Evolutionary conservation across 129 eudicot species (phyloP).

Genomic region (Centaurea solstitialis): DNA sequence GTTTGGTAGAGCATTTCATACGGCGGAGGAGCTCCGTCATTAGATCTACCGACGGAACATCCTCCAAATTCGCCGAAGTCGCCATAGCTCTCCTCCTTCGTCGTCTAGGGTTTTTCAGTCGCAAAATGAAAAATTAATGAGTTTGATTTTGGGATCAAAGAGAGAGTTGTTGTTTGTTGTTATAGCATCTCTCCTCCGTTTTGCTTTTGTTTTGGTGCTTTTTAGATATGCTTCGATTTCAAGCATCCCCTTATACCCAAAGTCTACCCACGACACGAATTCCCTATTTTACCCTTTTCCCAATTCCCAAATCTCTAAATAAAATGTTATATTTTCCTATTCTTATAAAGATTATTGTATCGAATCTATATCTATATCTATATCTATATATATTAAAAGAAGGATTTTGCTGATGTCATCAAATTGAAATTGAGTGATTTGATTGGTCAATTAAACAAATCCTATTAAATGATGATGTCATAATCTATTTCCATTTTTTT

Average conservation of each 20-base stretch:
- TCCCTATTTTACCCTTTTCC: constrained; percentile 11
- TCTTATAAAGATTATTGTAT: too few relatives aligned
- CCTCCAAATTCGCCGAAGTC: constrained; percentile 67
- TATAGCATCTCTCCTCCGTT: not conserved
- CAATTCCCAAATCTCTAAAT: too few relatives aligned
- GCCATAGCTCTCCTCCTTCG: constrained; percentile 37
- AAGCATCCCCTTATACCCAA: constrained; percentile 9
- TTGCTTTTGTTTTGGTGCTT: not conserved
- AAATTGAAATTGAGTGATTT: too few relatives aligned
- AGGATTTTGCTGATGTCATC: too few relatives aligned
- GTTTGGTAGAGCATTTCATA: constrained; percentile 75
- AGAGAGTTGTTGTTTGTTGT: not conserved
- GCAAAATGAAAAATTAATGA: not conserved
- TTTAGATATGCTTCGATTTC: constrained; percentile 19
- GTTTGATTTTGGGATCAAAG: not conserved
- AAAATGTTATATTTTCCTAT: too few relatives aligned
- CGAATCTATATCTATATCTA: too few relatives aligned
- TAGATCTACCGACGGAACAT: constrained; percentile 70
- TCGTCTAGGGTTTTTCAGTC: constrained; percentile 14
- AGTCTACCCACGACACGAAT: not conserved
- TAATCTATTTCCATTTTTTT: too few relatives aligned
- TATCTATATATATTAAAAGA: too few relatives aligned
- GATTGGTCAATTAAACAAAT: too few relatives aligned
- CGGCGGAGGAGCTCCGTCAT: constrained; percentile 93
- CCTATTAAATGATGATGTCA: too few relatives aligned